Conservation (phyloP, 129 eudicot species). For the Solidago caesia region DNA sequence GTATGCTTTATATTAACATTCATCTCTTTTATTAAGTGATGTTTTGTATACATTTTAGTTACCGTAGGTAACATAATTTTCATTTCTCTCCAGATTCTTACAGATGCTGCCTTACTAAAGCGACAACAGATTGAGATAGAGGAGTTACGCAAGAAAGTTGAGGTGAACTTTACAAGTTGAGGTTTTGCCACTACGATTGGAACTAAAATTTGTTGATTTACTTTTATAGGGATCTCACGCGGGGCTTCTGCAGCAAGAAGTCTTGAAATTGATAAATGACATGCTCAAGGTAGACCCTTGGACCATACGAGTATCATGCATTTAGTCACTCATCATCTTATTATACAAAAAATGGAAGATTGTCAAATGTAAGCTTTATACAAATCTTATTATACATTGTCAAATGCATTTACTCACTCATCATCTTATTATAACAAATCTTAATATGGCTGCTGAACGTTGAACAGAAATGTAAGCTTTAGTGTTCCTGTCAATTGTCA, state of each 20-base stretch:
- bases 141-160: conserved; percentile 79
- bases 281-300: conserved; percentile 83
- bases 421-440: no score
- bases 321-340: conserved; percentile 3
- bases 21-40: neutral
- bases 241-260: conserved; percentile 84
- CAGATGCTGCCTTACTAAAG: conserved; percentile 93
- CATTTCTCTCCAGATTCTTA: conserved; percentile 55
- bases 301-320: conserved; percentile 11
- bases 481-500: no score
- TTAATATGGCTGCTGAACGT: no score
- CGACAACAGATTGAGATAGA: conserved; percentile 90
- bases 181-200: neutral
- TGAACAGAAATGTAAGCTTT: no score
- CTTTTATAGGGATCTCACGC: conserved; percentile 81
- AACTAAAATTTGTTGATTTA: conserved; percentile 25
- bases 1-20: conserved; percentile 37
- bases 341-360: neutral
- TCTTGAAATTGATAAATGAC: conserved; percentile 85
- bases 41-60: neutral
- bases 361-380: no score
- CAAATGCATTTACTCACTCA: no score
- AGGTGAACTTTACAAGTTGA: conserved; percentile 46
- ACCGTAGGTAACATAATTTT: neutral
- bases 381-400: no score